Conservation (phyloP, 345 rosid species). For the Carallia pectinifolia region DNA sequence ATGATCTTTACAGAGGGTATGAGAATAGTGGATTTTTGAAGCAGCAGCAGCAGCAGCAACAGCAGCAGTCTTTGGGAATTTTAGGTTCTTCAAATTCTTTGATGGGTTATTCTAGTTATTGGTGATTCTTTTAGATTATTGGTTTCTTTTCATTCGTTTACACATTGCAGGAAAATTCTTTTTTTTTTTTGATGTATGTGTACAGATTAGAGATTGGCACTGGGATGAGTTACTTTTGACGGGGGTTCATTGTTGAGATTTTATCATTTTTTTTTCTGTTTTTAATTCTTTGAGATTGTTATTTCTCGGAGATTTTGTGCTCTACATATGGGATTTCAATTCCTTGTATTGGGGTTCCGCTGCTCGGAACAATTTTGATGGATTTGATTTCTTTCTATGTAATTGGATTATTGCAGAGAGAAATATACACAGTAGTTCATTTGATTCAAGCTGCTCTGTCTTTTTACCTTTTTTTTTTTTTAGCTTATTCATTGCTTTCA, state of each 20-base stretch:
- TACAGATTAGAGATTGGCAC: background rate
- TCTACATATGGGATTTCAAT: background rate
- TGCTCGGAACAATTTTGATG: constrained; percentile 5
- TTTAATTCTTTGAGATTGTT: no score
- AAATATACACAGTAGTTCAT: background rate
- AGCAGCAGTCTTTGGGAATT: background rate
- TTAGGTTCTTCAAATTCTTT: background rate
- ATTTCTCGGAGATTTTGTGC: background rate
- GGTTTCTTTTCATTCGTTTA: background rate
- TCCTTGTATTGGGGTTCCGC: background rate
- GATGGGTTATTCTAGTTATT: background rate
- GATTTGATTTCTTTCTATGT: background rate
- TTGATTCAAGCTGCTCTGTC: background rate
- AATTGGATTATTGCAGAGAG: background rate
- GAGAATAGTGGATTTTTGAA: background rate
- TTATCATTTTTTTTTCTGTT: background rate
- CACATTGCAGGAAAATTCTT: background rate
- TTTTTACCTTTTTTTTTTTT: no score
- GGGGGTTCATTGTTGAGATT: background rate
- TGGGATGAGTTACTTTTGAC: background rate
- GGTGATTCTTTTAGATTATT: background rate
- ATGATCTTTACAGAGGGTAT: constrained; percentile 12
- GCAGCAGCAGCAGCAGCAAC: background rate
- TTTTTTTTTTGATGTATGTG: background rate
- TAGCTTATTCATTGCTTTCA: no score